phyloP scores from a whole-genome alignment of 2,329 filamentous ascomycete genomes.

The Alternaria triticina region DNA sequence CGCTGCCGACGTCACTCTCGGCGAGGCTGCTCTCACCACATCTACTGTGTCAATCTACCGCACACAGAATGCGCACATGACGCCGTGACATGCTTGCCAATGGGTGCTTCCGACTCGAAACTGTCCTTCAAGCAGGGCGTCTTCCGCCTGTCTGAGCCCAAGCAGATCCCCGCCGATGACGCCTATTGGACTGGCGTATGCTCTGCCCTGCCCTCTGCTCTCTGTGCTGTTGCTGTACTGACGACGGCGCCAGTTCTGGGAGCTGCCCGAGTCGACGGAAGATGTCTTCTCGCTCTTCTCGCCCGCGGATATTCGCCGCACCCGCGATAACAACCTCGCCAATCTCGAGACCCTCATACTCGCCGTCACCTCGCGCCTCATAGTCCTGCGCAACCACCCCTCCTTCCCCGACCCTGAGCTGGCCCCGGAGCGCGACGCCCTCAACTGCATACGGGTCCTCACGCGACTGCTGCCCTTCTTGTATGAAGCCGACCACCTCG shows the following conservation, averaged over 20 bases:
- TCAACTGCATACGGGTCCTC: conserved; percentile 93
- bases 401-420: conserved; percentile 88
- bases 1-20: conserved; percentile 26
- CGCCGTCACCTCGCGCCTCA: conserved; percentile 81
- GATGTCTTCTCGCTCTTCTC: conserved; percentile 98
- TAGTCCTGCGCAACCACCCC: conserved; percentile 82
- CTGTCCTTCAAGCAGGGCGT: conserved; percentile 98
- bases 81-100: conserved; percentile 55
- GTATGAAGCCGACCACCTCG: conserved; percentile 85
- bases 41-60: background rate
- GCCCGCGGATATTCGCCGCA: conserved; percentile 77
- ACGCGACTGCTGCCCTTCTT: conserved; percentile 89
- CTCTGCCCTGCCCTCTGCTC: conserved; percentile 37
- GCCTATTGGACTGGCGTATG: conserved; percentile 90
- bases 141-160: conserved; percentile 92
- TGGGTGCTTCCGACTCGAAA: conserved; percentile 99
- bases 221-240: conserved; percentile 18
- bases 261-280: conserved; percentile 91
- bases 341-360: conserved; percentile 90
- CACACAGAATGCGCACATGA: conserved; percentile 27
- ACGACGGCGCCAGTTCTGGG: conserved; percentile 76
- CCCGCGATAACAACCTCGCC: conserved; percentile 80
- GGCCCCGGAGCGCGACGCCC: conserved; percentile 81
- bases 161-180: conserved; percentile 84
- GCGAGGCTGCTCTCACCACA: conserved; percentile 12